A percentile compares a stretch with the other conserved stretches of the same genome.
phyloP scores from a whole-genome alignment of 23 red algal genomes.

The Gracilaria gracilis region DNA sequence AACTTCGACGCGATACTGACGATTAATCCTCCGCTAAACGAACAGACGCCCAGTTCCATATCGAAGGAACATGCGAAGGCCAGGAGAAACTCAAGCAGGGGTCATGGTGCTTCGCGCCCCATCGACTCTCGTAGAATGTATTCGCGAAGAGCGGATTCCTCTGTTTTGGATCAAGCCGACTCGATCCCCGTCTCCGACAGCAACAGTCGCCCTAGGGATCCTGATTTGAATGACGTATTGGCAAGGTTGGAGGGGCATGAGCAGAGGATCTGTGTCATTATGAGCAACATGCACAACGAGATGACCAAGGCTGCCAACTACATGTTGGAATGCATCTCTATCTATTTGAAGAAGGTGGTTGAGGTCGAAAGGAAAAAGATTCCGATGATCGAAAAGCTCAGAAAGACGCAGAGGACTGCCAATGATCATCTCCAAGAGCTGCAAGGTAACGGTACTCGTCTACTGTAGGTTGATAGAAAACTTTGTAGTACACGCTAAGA shows the following conservation, averaged over 20 bases:
- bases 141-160: neutral
- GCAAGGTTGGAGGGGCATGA: neutral
- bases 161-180: neutral
- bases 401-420: neutral
- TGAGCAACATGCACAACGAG: neutral
- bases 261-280: neutral
- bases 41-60: neutral
- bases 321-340: constrained; percentile 3
- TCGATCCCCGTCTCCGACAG: neutral
- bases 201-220: neutral
- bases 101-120: neutral
- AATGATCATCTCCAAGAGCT: neutral
- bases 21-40: neutral
- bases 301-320: neutral
- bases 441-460: no score
- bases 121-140: neutral
- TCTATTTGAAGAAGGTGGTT: neutral
- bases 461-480: no score
- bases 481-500: neutral
- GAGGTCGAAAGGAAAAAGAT: neutral
- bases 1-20: neutral
- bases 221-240: neutral
- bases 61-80: neutral
- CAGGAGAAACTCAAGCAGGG: neutral
- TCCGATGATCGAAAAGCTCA: neutral